Percentiles rank a stretch among this genome's conserved stretches.
phyloP scores from a whole-genome alignment of 2,329 filamentous ascomycete species.

The Scedosporium boydii region DNA sequence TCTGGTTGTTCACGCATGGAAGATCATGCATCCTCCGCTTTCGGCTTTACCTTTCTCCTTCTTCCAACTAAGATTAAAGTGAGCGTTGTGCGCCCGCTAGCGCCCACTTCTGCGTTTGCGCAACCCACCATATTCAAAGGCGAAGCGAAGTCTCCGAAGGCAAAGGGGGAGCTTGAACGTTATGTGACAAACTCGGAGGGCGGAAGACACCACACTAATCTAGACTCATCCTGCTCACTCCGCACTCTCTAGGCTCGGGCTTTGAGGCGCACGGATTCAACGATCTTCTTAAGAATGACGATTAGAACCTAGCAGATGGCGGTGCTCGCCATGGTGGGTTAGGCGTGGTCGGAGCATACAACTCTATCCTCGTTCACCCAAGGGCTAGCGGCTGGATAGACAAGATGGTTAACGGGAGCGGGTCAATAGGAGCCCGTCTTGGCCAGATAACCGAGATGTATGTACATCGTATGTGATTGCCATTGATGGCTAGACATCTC shows the following conservation, averaged over 20 bases:
- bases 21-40: background rate
- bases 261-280: no score
- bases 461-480: background rate
- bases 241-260: no score
- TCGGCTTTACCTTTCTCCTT: background rate
- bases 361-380: background rate
- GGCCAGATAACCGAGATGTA: background rate
- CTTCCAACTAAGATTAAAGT: background rate
- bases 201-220: no score
- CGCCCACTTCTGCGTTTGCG: background rate
- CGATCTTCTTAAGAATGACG: background rate
- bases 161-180: no score
- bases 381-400: background rate
- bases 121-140: background rate
- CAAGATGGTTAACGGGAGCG: background rate
- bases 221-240: no score
- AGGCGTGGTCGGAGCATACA: background rate
- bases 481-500: background rate
- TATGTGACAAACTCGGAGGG: no score
- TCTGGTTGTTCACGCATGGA: background rate
- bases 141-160: no score
- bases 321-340: background rate
- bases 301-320: background rate
- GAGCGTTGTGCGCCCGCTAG: background rate
- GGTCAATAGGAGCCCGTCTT: background rate